phyloP scores from a whole-genome alignment of 1,284 basidiomycete species.

The Ustilago trichophora region DNA sequence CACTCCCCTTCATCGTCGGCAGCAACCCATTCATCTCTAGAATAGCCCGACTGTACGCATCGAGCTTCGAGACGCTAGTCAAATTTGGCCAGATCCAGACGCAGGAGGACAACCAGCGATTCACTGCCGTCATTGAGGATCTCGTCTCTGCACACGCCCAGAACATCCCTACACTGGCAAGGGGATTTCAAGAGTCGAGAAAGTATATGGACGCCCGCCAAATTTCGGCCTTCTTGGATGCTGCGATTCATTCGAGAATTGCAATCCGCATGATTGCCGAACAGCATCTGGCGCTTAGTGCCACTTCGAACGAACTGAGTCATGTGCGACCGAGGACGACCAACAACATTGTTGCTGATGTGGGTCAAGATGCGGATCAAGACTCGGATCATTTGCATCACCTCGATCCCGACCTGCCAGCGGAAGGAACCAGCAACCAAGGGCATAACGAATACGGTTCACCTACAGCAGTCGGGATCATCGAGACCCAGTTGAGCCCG shows the following conservation, averaged over 20 bases:
- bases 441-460: conserved; percentile 41
- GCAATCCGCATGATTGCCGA: conserved; percentile 89
- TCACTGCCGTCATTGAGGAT: conserved; percentile 75
- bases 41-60: conserved; percentile 77
- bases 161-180: conserved; percentile 87
- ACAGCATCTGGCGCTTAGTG: conserved; percentile 80
- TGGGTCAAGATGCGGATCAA: too few species aligned
- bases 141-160: conserved; percentile 82
- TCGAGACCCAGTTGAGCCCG: conserved; percentile 55
- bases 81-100: conserved; percentile 75
- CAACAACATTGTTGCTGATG: conserved; percentile 11
- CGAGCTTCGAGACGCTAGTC: conserved; percentile 78
- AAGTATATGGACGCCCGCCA: conserved; percentile 81
- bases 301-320: conserved; percentile 18
- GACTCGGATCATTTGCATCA: conserved; percentile 14
- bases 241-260: conserved; percentile 84
- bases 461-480: conserved; percentile 58
- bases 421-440: conserved; percentile 19
- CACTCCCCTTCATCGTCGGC: conserved; percentile 76
- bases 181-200: conserved; percentile 86
- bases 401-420: conserved; percentile 38
- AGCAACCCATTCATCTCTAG: conserved; percentile 86
- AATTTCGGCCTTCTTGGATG: conserved; percentile 81
- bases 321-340: conserved; percentile 3
- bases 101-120: conserved; percentile 76